These are phyloP conservation scores for Phytophthora boehmeriae DNA, from an alignment of 352 stramenopile genomes.

Conservation along the genomic window DNA sequence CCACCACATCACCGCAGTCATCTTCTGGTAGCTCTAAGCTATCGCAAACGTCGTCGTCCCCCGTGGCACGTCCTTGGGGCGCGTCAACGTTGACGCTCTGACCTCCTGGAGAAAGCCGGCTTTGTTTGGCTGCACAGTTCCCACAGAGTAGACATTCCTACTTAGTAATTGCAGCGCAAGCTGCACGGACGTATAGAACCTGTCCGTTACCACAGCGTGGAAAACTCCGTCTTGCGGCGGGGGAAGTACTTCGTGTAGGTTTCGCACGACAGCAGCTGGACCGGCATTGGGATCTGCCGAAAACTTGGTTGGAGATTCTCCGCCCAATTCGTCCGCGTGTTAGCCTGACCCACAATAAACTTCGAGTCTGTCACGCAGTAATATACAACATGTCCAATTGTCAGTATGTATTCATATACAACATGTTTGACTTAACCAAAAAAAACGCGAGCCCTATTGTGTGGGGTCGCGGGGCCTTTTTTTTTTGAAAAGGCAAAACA, in stretches of 20 bases:
- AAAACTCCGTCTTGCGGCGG: not conserved
- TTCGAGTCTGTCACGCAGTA: constrained; percentile 13
- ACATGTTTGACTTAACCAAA: constrained; percentile 16
- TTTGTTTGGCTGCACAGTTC: constrained; percentile 9
- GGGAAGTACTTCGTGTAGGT: constrained; percentile 7
- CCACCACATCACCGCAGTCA: constrained; percentile 8
- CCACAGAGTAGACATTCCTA: constrained; percentile 12
- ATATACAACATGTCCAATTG: constrained; percentile 13
- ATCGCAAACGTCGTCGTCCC: not conserved
- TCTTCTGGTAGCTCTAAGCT: not conserved
- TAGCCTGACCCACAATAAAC: constrained; percentile 13
- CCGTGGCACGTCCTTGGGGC: not conserved
- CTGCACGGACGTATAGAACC: constrained; percentile 24
- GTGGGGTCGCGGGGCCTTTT: not conserved
- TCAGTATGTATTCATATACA: not conserved
- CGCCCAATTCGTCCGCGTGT: constrained; percentile 6
- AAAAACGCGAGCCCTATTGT: constrained; percentile 3
- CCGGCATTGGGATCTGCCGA: constrained; percentile 15
- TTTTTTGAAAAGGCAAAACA: not conserved
- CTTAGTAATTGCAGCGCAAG: constrained; percentile 18
- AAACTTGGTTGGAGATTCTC: not conserved
- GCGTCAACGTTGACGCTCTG: not conserved
- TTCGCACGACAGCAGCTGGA: constrained; percentile 9
- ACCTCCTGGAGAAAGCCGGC: constrained; percentile 1
- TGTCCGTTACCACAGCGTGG: constrained; percentile 12